phyloP scores from a whole-genome alignment of 768 basidiomycete species.

The Tylopilus plumbeoviolaceoides region DNA sequence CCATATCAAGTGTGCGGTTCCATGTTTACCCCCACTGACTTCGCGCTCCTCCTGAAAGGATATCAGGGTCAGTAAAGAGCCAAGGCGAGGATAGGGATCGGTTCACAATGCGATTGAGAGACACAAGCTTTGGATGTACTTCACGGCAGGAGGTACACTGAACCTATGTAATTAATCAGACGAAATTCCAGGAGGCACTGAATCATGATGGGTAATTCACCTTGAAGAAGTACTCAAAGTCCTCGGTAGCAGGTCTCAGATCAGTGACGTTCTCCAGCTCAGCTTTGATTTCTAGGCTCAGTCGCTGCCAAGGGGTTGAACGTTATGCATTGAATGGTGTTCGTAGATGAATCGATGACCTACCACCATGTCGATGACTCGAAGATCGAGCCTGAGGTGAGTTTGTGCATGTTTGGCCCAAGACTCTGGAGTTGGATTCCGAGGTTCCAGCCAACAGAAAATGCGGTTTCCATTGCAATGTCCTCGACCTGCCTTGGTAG shows the following conservation, averaged over 20 bases:
- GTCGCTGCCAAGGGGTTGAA: conserved; percentile 36
- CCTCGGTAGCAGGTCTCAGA: conserved; percentile 57
- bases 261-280: conserved; percentile 77
- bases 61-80: conserved; percentile 2
- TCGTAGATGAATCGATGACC: conserved; percentile 22
- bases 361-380: conserved; percentile 44
- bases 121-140: conserved; percentile 64
- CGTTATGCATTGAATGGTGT: neutral
- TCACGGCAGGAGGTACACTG: conserved; percentile 80
- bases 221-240: conserved; percentile 81
- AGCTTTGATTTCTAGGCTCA: conserved; percentile 69
- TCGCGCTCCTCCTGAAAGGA: conserved; percentile 56
- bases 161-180: conserved; percentile 40
- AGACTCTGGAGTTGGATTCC: neutral
- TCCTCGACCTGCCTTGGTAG: conserved; percentile 7
- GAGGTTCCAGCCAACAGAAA: neutral
- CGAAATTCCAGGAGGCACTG: too few species aligned
- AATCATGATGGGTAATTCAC: conserved; percentile 32
- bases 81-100: neutral
- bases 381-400: neutral
- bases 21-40: conserved; percentile 62
- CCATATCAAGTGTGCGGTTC: conserved; percentile 80
- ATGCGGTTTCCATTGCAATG: conserved; percentile 22
- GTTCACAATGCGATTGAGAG: conserved; percentile 65
- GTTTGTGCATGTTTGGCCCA: conserved; percentile 26